Conservation (phyloP, 2,329 filamentous ascomycete species). For the Pseudopyricularia javanii region DNA sequence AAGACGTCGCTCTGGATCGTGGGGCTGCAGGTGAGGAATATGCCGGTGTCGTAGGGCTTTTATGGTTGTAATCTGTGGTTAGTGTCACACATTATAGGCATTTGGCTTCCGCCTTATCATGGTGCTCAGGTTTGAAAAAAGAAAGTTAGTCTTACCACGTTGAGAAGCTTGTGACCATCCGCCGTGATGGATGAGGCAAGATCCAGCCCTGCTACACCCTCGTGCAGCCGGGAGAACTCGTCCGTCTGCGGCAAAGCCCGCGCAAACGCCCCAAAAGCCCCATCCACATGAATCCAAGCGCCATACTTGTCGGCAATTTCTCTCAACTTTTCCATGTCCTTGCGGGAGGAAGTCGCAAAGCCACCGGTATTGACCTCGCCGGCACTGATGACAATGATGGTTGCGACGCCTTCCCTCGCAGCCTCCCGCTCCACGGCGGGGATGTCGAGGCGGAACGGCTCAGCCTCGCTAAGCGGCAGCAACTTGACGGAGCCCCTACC, state of each 20-base stretch:
- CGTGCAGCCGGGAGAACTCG: conserved; percentile 42
- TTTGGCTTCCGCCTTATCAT: neutral
- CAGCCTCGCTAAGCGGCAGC: conserved; percentile 33
- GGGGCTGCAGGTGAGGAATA: conserved; percentile 66
- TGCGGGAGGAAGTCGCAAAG: conserved; percentile 50
- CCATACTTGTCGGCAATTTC: conserved; percentile 58
- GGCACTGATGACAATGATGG: conserved; percentile 68
- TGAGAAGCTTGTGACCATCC: conserved; percentile 85
- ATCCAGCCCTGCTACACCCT: conserved; percentile 52
- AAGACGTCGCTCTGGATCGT: conserved; percentile 52
- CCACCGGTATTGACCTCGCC: conserved; percentile 85
- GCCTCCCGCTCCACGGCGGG: conserved; percentile 45
- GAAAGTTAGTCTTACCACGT: conserved; percentile 46
- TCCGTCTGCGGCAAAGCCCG: conserved; percentile 45
- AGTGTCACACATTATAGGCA: neutral
- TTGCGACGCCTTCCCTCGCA: conserved; percentile 42
- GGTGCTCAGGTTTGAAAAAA: neutral
- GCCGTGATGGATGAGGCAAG: conserved; percentile 78
- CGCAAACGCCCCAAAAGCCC: conserved; percentile 78
- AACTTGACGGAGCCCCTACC: conserved; percentile 57
- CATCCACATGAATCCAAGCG: conserved; percentile 85
- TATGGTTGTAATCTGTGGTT: neutral
- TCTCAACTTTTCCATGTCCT: conserved; percentile 52
- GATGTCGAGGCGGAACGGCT: conserved; percentile 62
- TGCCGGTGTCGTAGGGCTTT: conserved; percentile 78